phyloP scores from a whole-genome alignment of 179 eudicot genomes.

The Sideroxylon spinosum region DNA sequence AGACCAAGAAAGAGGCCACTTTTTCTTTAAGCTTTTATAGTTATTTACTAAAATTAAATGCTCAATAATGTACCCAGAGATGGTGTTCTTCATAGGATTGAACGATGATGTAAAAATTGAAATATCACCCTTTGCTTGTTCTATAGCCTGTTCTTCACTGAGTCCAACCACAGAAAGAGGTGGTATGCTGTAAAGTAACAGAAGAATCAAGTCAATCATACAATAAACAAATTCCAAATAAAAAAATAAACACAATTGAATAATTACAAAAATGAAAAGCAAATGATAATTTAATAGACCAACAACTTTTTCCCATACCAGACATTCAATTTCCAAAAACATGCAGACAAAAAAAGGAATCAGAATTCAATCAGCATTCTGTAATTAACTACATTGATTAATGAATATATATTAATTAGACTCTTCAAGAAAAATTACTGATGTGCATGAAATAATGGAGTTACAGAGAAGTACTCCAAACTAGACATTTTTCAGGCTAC shows the following conservation, averaged over 20 bases:
- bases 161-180: slow-evolving; percentile 93
- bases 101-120: slow-evolving; percentile 80
- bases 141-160: slow-evolving; percentile 91
- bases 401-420: not conserved
- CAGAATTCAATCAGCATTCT: not conserved
- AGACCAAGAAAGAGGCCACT: not conserved
- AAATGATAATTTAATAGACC: too few relatives aligned
- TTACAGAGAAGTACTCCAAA: not conserved
- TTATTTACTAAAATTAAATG: not conserved
- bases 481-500: not conserved
- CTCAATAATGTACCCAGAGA: slow-evolving; percentile 61
- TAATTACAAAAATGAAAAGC: not conserved
- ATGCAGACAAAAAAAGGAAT: not conserved
- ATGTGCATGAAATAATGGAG: not conserved
- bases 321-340: not conserved
- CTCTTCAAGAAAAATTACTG: not conserved
- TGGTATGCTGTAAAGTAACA: slow-evolving; percentile 70
- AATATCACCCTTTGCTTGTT: slow-evolving; percentile 79
- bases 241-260: not conserved
- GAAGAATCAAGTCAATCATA: not conserved
- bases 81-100: slow-evolving; percentile 91
- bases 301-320: too few relatives aligned
- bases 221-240: not conserved
- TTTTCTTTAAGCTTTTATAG: not conserved
- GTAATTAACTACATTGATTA: not conserved